Base-by-base conservation (phyloP, 345 rosid genomes). In the Laguncularia racemosa region DNA sequence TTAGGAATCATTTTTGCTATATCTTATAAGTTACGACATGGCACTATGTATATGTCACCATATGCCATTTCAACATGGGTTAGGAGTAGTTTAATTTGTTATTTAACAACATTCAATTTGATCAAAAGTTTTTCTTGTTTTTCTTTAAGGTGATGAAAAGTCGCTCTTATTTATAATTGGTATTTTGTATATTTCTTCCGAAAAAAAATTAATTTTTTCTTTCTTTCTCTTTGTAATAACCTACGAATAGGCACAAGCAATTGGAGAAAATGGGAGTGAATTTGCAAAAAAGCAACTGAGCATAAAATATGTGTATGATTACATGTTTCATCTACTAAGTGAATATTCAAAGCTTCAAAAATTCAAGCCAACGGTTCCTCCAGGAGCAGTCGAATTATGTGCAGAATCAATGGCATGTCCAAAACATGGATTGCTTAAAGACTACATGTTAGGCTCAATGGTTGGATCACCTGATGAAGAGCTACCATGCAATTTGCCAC, bases 331-430 rank as follows among this genome's bases (percentile, higher is more conserved):
- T 66, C 12, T 75, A 6, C 53, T 83, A 19, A 77, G 60, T 12
- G 71, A 70, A 63, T 73, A 73, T 11, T 78, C 76, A 16, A 80
- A 77, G 65, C 74, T 77, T 8, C 48, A 77, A 62, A 75, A 53
- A 53, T 72, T 56, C 63, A 62, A 79, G 56, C 74, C 78, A 18
- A 52, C 40, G 4, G 64, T 75, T 14, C 79, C 83, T 2, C 61
- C 69, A 12, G 67, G 59, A 15, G 84, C 84, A 3, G 64, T 28
- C 1, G 82, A 76, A 63, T 33, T 74, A 17, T 77, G 88, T 58
- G 3, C 85, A 2, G 85, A 83, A 71, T 64, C 66, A 48, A 71
- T 77, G 81, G 71, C 74, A 2, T 77, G 83, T 50, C 59, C 79
- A 0, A 54, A 48, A 26, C 55, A 58, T 13, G 76, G 73, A 3